Conservation (phyloP, 2,329 filamentous ascomycete species). For the Colletotrichum tropicale region DNA sequence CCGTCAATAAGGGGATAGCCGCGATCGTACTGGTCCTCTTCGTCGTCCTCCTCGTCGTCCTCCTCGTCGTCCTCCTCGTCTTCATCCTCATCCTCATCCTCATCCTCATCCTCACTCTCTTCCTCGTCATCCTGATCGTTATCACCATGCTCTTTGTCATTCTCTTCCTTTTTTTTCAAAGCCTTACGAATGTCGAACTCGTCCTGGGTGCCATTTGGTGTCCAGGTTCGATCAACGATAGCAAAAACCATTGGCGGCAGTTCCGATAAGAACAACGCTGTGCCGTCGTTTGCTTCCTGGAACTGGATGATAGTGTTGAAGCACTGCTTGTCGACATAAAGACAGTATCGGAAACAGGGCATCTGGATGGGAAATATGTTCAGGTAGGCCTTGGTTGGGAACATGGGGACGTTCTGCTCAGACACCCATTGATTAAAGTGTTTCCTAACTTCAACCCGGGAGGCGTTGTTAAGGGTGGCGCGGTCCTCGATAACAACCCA, state of each 20-base stretch:
- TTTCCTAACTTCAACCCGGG: neutral
- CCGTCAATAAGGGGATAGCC: neutral
- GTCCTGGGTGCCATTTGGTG: neutral
- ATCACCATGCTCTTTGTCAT: neutral
- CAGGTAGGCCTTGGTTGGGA: no score
- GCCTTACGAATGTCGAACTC: neutral
- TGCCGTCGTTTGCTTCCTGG: neutral
- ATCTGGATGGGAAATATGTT: neutral
- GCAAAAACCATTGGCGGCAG: neutral
- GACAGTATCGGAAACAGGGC: neutral
- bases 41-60: neutral
- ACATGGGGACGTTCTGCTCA: neutral
- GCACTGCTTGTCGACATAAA: neutral
- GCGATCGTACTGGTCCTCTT: neutral
- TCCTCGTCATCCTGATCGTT: neutral
- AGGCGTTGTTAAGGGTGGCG: slow-evolving; percentile 5
- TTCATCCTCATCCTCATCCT: neutral
- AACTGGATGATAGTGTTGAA: neutral
- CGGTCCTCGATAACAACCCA: slow-evolving; percentile 2
- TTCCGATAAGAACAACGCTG: neutral
- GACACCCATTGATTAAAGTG: neutral
- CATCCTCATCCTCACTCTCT: neutral
- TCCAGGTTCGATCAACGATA: neutral
- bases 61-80: neutral
- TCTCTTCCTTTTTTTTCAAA: neutral